Percentiles rank a stretch among this genome's conserved stretches.
Evolutionary conservation across 257 asterid species (phyloP).

Genomic region (Datura wrightii): DNA sequence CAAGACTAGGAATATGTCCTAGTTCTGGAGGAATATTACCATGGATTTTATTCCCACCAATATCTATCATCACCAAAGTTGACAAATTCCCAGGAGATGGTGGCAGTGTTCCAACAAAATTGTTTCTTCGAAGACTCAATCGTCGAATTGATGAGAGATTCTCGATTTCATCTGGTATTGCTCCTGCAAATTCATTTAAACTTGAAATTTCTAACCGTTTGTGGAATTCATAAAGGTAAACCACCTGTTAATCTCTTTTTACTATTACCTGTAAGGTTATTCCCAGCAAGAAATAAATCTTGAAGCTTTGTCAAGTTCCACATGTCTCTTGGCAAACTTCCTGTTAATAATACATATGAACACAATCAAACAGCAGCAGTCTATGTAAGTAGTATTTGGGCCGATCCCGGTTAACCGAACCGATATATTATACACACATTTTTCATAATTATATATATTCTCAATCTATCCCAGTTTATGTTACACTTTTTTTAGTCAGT

Average conservation of each 20-base stretch:
- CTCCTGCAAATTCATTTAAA: background rate
- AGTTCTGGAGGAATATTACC: slow-evolving; percentile 37
- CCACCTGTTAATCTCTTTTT: no score
- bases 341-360: background rate
- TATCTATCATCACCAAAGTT: background rate
- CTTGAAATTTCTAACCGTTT: no score
- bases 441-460: no score
- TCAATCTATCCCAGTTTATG: no score
- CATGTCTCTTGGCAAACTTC: slow-evolving; percentile 32
- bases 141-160: background rate
- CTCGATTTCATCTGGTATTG: background rate
- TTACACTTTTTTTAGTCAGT: no score
- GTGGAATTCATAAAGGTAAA: no score
- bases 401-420: no score
- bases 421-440: no score
- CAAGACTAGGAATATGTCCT: slow-evolving; percentile 26
- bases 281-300: slow-evolving; percentile 16
- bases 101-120: slow-evolving; percentile 25
- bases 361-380: no score
- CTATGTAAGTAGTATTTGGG: no score
- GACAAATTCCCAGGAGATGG: slow-evolving; percentile 34
- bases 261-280: background rate
- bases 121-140: background rate
- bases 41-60: slow-evolving; percentile 13
- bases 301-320: slow-evolving; percentile 31